A percentile compares a stretch with the other conserved stretches of the same genome.
phyloP scores from a whole-genome alignment of 305 asterid species.

The Fraxinus nigra region DNA sequence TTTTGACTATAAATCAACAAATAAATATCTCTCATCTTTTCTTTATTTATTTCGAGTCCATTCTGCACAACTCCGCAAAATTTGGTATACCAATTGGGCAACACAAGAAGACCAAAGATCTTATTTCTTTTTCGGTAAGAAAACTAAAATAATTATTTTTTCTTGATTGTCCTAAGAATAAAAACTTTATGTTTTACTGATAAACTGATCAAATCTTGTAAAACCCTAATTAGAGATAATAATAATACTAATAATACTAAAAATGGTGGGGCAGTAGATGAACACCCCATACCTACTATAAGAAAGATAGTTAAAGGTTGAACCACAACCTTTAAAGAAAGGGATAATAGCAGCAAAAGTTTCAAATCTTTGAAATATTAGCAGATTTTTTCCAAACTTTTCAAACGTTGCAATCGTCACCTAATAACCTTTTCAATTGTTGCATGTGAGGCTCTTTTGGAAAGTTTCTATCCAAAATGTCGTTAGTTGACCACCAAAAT shows the following conservation, averaged over 20 bases:
- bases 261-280: conserved; percentile 27
- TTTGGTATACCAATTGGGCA: neutral
- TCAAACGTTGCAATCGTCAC: too few species aligned
- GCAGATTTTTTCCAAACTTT: too few species aligned
- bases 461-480: too few species aligned
- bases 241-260: neutral
- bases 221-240: neutral
- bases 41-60: neutral
- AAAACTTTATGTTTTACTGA: neutral
- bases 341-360: too few species aligned
- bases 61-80: neutral
- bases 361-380: too few species aligned
- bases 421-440: too few species aligned
- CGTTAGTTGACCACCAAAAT: too few species aligned
- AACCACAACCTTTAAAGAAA: too few species aligned
- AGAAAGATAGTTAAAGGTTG: conserved; percentile 7
- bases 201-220: neutral
- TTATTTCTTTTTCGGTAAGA: neutral
- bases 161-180: neutral
- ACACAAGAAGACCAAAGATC: neutral
- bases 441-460: too few species aligned
- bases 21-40: too few species aligned
- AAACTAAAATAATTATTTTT: neutral
- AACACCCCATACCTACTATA: conserved; percentile 33
- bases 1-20: too few species aligned